A percentile compares a stretch with the other conserved stretches of the same genome.
These are phyloP conservation scores for Cadophora gregata DNA, from an alignment of 2,329 filamentous ascomycete species.

Conservation along the genomic window DNA sequence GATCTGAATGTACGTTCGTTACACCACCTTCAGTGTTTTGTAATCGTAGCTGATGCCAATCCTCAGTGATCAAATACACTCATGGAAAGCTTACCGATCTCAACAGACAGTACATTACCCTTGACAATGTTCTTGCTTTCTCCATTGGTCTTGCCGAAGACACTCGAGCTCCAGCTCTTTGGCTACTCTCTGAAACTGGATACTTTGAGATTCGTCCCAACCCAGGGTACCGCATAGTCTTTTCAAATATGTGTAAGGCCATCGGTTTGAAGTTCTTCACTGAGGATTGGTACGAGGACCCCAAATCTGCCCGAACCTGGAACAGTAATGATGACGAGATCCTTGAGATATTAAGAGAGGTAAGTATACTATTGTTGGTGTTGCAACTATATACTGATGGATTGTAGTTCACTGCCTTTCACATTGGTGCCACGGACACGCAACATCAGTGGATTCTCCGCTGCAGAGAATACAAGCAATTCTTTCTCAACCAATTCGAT, in stretches of 20 bases:
- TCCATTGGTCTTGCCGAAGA: not conserved
- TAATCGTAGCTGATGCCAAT: not conserved
- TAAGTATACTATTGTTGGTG: not conserved
- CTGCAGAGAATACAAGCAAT: not conserved
- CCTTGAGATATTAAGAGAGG: not conserved
- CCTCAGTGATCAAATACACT: not conserved
- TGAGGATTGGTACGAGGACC: not conserved
- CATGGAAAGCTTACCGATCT: not conserved
- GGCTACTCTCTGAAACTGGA: not conserved
- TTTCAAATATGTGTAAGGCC: not conserved
- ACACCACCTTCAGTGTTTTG: not conserved
- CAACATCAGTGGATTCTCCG: not conserved
- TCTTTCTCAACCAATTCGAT: not conserved
- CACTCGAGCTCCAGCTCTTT: not conserved
- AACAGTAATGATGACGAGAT: not conserved
- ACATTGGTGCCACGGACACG: not conserved
- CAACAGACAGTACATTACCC: not conserved
- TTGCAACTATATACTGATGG: not conserved
- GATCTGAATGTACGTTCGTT: not conserved
- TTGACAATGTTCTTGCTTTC: not conserved
- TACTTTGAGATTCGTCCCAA: constrained; percentile 2
- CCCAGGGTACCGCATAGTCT: not conserved
- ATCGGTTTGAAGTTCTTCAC: not conserved
- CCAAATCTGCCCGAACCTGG: no score
- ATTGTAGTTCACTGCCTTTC: not conserved